Conservation (phyloP, 805 yeast genomes). For the Metschnikowia orientalis region DNA sequence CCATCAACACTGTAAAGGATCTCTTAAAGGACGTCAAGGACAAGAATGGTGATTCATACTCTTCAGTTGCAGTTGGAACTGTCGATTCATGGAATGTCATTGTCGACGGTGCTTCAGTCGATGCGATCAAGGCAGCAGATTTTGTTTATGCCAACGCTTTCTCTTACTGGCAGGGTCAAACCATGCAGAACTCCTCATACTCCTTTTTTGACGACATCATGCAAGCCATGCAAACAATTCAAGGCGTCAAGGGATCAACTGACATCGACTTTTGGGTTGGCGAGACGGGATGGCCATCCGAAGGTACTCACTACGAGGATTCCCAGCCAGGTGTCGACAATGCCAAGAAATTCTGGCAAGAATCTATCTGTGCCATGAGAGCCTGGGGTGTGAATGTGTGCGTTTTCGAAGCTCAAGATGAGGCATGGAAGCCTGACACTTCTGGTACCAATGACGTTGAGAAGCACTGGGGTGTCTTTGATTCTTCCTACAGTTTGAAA, state of each 20-base stretch:
- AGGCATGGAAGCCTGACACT: conserved; percentile 91
- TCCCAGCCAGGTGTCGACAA: conserved; percentile 67
- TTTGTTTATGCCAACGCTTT: conserved; percentile 90
- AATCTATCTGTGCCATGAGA: conserved; percentile 88
- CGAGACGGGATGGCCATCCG: conserved; percentile 97
- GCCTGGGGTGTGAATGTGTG: conserved; percentile 94
- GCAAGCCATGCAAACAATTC: conserved; percentile 92
- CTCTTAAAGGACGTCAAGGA: conserved; percentile 62
- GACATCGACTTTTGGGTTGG: conserved; percentile 92
- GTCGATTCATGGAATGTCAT: conserved; percentile 95
- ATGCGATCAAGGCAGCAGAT: conserved; percentile 79
- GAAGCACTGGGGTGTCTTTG: conserved; percentile 93
- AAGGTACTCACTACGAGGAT: conserved; percentile 65
- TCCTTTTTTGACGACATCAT: conserved; percentile 95
- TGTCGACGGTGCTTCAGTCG: conserved; percentile 69
- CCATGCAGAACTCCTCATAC: conserved; percentile 74
- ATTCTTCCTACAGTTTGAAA: conserved; percentile 40
- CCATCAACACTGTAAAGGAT: conserved; percentile 58
- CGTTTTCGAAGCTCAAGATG: conserved; percentile 93
- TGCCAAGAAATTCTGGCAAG: conserved; percentile 79
- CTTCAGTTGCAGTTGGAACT: conserved; percentile 75
- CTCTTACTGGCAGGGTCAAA: conserved; percentile 98
- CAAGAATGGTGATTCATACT: conserved; percentile 74
- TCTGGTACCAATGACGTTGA: conserved; percentile 85
- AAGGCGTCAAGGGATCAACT: conserved; percentile 79